phyloP scores from a whole-genome alignment of 495 filamentous ascomycete genomes.

The Penicillium paradoxum region DNA sequence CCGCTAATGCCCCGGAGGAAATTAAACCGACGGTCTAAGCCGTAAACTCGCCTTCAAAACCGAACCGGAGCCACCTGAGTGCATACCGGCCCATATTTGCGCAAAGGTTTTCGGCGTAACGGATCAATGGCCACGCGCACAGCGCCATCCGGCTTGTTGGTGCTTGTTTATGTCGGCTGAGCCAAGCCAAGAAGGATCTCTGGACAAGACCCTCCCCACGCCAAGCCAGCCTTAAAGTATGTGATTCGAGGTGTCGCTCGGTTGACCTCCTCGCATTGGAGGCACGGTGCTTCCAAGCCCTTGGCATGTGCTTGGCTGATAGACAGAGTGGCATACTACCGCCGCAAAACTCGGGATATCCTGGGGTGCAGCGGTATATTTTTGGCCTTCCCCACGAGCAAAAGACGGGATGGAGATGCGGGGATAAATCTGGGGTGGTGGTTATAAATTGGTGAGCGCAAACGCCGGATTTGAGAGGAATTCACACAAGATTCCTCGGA shows the following conservation, averaged over 20 bases:
- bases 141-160: conserved; percentile 8
- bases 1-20: neutral
- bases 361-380: neutral
- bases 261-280: conserved; percentile 11
- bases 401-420: conserved; percentile 14
- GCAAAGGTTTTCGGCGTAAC: conserved; percentile 1
- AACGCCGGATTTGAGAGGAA: neutral
- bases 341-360: conserved; percentile 5
- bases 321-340: conserved; percentile 8
- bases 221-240: conserved; percentile 14
- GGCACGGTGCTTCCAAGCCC: conserved; percentile 11
- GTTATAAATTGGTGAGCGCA: neutral
- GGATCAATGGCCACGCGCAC: conserved; percentile 15
- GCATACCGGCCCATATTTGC: conserved; percentile 2
- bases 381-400: conserved; percentile 4
- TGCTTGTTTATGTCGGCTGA: neutral
- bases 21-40: neutral
- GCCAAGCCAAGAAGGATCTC: conserved; percentile 17
- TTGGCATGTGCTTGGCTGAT: conserved; percentile 20
- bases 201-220: conserved; percentile 8
- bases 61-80: neutral
- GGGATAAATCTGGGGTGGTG: neutral
- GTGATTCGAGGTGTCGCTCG: conserved; percentile 6
- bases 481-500: neutral
- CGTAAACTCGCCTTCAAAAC: neutral